Evolutionary conservation across 768 basidiomycete species (phyloP).

Genomic region (Gloeopeniophorella convolvens): DNA sequence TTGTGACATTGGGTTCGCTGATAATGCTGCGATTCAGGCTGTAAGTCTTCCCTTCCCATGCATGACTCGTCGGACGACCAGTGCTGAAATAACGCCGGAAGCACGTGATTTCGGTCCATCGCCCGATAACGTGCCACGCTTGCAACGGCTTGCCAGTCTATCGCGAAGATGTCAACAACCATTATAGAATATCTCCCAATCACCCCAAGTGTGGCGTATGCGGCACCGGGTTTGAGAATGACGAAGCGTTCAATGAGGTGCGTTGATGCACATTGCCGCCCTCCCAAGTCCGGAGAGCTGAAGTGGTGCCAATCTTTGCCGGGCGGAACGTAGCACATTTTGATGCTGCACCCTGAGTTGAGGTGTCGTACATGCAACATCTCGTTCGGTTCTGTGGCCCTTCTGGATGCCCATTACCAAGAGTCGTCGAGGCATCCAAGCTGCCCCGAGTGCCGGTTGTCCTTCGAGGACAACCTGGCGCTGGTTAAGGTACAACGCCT

Average conservation of each 20-base stretch:
- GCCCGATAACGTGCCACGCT: conserved; percentile 7
- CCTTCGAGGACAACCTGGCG: conserved; percentile 35
- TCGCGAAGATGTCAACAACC: conserved; percentile 12
- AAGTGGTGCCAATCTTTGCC: not conserved
- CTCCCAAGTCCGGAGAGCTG: not conserved
- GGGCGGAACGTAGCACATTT: conserved; percentile 6
- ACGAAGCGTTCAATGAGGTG: conserved; percentile 11
- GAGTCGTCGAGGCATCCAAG: conserved; percentile 40
- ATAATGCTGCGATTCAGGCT: conserved; percentile 30
- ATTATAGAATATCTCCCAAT: conserved; percentile 12
- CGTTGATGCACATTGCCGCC: not conserved
- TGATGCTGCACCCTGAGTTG: conserved; percentile 8
- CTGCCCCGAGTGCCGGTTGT: conserved; percentile 36
- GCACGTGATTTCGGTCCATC: conserved; percentile 26
- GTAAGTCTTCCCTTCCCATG: conserved; percentile 23
- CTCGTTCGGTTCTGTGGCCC: conserved; percentile 10
- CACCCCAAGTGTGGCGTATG: conserved; percentile 15
- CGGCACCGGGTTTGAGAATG: conserved; percentile 18
- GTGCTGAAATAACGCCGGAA: conserved; percentile 17
- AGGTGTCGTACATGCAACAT: conserved; percentile 11
- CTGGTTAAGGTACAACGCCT: conserved; percentile 31
- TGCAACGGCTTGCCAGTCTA: conserved; percentile 17
- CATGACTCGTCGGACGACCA: not conserved
- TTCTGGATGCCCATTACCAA: conserved; percentile 13
- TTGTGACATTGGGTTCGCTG: conserved; percentile 39